Evolutionary conservation across 257 asterid species (phyloP).

Genomic region (Capsicum baccatum): DNA sequence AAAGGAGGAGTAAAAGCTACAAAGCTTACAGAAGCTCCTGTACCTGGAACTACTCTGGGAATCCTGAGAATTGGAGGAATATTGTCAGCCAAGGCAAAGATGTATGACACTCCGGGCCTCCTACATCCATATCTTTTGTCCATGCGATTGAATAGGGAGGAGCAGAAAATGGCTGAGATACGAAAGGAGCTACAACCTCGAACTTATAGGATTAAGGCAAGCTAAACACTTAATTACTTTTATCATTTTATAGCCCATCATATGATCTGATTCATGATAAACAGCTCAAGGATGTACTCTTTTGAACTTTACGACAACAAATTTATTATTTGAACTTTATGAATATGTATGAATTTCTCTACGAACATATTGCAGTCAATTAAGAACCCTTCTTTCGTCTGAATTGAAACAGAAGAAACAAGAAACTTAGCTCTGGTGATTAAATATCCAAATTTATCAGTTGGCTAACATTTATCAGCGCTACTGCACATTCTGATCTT

Average conservation of each 20-base stretch:
- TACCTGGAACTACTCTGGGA: constrained; percentile 97
- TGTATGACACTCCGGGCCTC: constrained; percentile 98
- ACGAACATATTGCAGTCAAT: not conserved
- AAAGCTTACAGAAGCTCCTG: constrained; percentile 88
- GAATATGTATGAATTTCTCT: not conserved
- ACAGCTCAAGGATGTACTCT: not conserved
- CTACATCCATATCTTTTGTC: constrained; percentile 87
- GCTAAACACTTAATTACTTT: constrained; percentile 36
- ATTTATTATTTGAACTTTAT: not conserved
- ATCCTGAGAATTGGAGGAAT: constrained; percentile 89
- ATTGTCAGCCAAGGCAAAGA: constrained; percentile 90
- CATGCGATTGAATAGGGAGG: constrained; percentile 81
- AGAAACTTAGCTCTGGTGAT: not conserved
- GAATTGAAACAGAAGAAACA: not conserved
- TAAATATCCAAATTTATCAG: not conserved
- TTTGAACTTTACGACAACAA: not conserved
- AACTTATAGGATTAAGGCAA: constrained; percentile 78
- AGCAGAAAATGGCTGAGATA: constrained; percentile 93
- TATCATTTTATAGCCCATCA: not conserved
- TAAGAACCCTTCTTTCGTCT: not conserved
- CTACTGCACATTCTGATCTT: not conserved
- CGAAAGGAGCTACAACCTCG: constrained; percentile 95
- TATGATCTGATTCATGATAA: not conserved
- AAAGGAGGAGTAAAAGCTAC: constrained; percentile 77
- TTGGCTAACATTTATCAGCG: not conserved